These are phyloP conservation scores for Picea sitchensis DNA, from an alignment of 75 land plant species.

Conservation along the genomic window DNA sequence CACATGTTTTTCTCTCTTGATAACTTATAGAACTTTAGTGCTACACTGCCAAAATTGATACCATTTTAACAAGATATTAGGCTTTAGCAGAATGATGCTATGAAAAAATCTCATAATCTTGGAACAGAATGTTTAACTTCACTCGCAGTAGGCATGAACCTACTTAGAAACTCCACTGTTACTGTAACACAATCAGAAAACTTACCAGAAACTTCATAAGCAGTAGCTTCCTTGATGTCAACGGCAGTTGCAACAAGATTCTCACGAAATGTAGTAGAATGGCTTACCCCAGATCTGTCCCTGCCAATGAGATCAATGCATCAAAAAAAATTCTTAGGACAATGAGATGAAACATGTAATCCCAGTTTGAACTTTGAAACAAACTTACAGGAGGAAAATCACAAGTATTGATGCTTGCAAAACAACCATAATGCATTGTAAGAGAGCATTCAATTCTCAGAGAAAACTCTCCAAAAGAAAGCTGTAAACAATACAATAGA, in stretches of 20 bases:
- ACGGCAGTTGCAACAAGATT: conserved; percentile 21
- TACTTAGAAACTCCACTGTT: not conserved
- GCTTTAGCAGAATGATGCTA: too few species aligned
- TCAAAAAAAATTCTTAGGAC: not conserved
- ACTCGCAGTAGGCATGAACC: not conserved
- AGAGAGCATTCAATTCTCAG: not conserved
- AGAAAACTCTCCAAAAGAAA: not conserved
- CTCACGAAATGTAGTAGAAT: conserved; percentile 23
- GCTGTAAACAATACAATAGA: not conserved
- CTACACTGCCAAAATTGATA: too few species aligned
- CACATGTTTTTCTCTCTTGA: too few species aligned
- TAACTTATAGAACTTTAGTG: too few species aligned
- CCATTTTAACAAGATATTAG: too few species aligned
- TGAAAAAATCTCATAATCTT: too few species aligned
- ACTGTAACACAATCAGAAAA: not conserved
- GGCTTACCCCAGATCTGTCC: conserved; percentile 39
- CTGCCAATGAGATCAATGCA: conserved; percentile 2
- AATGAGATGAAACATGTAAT: too few species aligned
- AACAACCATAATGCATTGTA: not conserved
- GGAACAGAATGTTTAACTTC: not conserved
- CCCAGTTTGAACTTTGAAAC: not conserved
- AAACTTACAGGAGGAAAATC: not conserved
- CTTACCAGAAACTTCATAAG: conserved; percentile 42
- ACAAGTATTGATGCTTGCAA: not conserved
- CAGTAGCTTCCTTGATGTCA: conserved; percentile 25